Evolutionary conservation across 345 rosid species (phyloP).

Genomic region (Eucalyptus sideroxylon): DNA sequence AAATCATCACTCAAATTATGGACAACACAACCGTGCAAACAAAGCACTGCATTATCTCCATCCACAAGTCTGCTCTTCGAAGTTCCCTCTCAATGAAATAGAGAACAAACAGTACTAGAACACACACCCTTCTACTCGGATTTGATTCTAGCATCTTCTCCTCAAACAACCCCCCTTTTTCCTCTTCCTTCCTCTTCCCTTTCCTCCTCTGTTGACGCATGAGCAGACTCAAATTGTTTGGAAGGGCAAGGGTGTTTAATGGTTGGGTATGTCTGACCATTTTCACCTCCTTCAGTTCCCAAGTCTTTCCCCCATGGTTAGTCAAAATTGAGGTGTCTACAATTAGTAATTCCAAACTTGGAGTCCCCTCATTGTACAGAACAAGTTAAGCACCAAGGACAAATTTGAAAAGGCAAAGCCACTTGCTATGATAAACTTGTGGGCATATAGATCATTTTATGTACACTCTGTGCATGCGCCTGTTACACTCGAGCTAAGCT

Average conservation of each 20-base stretch:
- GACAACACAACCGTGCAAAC: not conserved
- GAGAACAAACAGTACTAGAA: not conserved
- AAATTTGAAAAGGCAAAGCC: not conserved
- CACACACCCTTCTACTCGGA: not conserved
- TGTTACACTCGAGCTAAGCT: not conserved
- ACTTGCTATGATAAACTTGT: not conserved
- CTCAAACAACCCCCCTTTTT: not conserved
- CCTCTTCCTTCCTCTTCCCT: not conserved
- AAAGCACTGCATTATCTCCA: not conserved
- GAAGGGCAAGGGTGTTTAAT: not conserved
- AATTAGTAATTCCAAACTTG: not conserved
- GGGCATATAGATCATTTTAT: not conserved
- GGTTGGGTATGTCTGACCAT: not conserved
- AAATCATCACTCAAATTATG: not conserved
- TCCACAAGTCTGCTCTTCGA: not conserved
- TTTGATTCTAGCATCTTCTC: not conserved
- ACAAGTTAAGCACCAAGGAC: not conserved
- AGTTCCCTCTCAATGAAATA: not conserved
- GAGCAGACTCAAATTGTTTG: not conserved
- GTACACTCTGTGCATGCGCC: not conserved
- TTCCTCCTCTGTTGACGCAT: not conserved
- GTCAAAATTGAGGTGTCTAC: not conserved
- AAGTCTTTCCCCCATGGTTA: not conserved
- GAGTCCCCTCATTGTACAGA: not conserved
- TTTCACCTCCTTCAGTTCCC: not conserved